Evolutionary conservation across 441 rosid species (phyloP), one percentile per base, ranked within the genome.

Genomic region (Omphalea diandra): DNA sequence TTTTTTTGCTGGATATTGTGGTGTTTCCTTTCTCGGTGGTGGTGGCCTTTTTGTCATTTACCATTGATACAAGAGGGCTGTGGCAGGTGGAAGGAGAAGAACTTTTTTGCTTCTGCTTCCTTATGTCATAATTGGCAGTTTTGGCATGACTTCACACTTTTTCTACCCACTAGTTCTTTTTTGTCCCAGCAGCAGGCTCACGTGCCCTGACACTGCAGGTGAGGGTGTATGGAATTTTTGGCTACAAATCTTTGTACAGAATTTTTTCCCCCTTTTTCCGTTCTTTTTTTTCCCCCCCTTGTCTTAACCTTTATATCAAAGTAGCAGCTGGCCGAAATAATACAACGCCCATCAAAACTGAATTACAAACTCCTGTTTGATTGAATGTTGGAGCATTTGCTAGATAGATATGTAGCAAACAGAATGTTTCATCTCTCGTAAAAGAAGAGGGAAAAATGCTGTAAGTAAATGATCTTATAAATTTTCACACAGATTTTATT

Each of bases 391-490:
- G 69, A 76, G 73, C 79, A 57, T 58, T 73, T 67, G 22, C 67
- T 75, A 71, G 83, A 54, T 72, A 74, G 69, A 68, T 22, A 11
- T 74, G 82, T 71, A 73, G 63, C 69, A 58, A 71, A 31, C 67
- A 40, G 71, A 73, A 55, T 15, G 32, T 44, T 22, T 56, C 35
- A 53, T 74, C 71, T 52, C 62, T 58, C 50, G 76, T 67, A 73
- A 65, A 41, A 63, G 71, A 53, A 64, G 65, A 66, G 66, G 63
- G 70, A 72, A 70, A n/a, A 63, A 58, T 63, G 46, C 72, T 88
- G 93, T 86, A 88, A 88, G 77, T 88, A 87, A 83, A 81, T 80
- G 71, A 64, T 77, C 79, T 69, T 79, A 71, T 83, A 73, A 55
- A 50, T 57, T 77, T 75, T 67, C 71, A 75, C 67, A 69, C 76